Percentiles rank a stretch among this genome's conserved stretches.
These are phyloP conservation scores for Fusarium mangiferae DNA, from an alignment of 2,329 filamentous ascomycete species.

Conservation along the genomic window DNA sequence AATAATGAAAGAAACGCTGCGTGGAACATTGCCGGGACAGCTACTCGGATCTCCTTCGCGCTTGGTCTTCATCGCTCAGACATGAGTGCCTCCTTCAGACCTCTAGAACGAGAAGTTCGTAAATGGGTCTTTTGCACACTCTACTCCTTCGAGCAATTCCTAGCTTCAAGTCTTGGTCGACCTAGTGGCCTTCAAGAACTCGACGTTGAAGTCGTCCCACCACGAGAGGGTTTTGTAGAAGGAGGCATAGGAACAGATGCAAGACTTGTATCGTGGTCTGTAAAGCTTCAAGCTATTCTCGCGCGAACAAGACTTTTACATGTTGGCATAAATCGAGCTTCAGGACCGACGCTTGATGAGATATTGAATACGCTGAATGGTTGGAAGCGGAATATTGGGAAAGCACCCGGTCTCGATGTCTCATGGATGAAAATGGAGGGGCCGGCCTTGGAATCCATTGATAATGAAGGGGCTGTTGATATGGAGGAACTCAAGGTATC, in stretches of 20 bases:
- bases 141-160: conserved; percentile 51
- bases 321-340: not conserved
- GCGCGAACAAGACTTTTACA: conserved; percentile 41
- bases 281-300: conserved; percentile 46
- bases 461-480: conserved; percentile 29
- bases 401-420: conserved; percentile 24
- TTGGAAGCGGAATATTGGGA: conserved; percentile 26
- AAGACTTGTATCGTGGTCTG: conserved; percentile 45
- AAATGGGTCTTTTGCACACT: conserved; percentile 52
- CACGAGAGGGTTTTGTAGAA: conserved; percentile 44
- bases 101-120: conserved; percentile 48
- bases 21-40: conserved; percentile 49
- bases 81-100: conserved; percentile 46
- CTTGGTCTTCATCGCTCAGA: conserved; percentile 48
- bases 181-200: conserved; percentile 50
- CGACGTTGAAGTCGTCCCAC: conserved; percentile 49
- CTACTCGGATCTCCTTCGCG: conserved; percentile 47
- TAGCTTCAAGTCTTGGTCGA: conserved; percentile 50
- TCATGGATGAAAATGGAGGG: conserved; percentile 24
- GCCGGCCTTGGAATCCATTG: not conserved
- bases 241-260: conserved; percentile 44
- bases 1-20: conserved; percentile 53
- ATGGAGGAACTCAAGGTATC: conserved; percentile 44
- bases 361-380: conserved; percentile 5
- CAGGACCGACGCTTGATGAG: conserved; percentile 27